Conservation (phyloP, 2,329 filamentous ascomycete species). For the Clonostachys chloroleuca region DNA sequence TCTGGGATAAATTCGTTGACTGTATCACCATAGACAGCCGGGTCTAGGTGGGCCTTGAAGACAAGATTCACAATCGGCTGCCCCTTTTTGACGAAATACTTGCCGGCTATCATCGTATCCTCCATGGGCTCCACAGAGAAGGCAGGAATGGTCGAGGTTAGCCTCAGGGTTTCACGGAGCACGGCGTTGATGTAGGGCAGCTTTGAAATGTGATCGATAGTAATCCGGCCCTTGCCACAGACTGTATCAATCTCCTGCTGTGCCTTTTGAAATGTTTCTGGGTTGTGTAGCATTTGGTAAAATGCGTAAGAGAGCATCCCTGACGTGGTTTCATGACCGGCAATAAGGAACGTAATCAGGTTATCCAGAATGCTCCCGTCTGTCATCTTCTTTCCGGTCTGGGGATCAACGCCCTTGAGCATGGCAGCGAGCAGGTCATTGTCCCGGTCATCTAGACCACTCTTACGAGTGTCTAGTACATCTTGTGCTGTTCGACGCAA, state of each 20-base stretch:
- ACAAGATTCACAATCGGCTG: constrained; percentile 38
- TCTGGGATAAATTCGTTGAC: constrained; percentile 65
- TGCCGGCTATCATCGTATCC: constrained; percentile 43
- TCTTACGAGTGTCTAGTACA: constrained; percentile 41
- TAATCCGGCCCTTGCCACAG: constrained; percentile 49
- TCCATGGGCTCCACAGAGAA: constrained; percentile 19
- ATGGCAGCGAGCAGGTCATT: constrained; percentile 65
- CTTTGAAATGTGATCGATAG: constrained; percentile 52
- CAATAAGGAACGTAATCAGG: constrained; percentile 69
- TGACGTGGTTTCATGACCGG: constrained; percentile 69
- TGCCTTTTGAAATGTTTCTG: constrained; percentile 47
- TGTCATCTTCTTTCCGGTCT: constrained; percentile 60
- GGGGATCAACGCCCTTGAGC: constrained; percentile 61
- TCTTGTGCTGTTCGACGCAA: constrained; percentile 52
- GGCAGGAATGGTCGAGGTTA: constrained; percentile 20
- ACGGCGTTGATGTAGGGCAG: constrained; percentile 60
- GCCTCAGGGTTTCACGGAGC: constrained; percentile 47
- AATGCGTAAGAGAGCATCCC: constrained; percentile 62
- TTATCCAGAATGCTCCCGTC: constrained; percentile 64
- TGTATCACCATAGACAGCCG: constrained; percentile 57
- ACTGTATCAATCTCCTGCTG: constrained; percentile 59
- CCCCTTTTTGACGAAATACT: constrained; percentile 35
- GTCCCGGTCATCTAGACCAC: constrained; percentile 46
- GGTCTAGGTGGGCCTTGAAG: constrained; percentile 47
- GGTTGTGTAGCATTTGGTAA: constrained; percentile 55